Base-by-base conservation (phyloP, 305 asterid genomes). In the Fraxinus latifolia region DNA sequence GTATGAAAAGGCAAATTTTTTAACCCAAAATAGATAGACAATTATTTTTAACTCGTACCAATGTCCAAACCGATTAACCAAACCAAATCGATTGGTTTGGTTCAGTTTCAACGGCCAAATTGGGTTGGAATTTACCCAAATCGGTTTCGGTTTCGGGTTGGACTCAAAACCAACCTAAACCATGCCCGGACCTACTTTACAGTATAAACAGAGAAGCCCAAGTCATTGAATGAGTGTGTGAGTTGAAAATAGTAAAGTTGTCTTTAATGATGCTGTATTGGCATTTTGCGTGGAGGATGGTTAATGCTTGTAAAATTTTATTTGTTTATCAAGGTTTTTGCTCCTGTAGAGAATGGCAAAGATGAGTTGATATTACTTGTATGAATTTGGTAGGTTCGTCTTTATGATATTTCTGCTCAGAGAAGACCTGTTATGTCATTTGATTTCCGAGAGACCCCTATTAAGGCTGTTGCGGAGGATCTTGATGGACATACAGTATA, bases 331-430 rank as follows among this genome's bases (percentile, higher is more conserved):
- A 29, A 68, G 74, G 37, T 1, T 79, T 33, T 53, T 77, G 27
- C 14, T 82, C 50, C 60, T 77, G 21, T 76, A 36, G 72, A 55
- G 39, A 29, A 25, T 74, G 85, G 25, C 74, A 81, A 74, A 58
- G 71, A 27, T 0, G 34, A 11, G 70, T 76, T 74, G 79, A 9
- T 77, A 50, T 80, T 75, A 58, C 60, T 53, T 62, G 39, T 76
- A 53, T 84, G 37, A 76, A 76, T 58, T 82, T 81, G 81, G 74
- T 89, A 96, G 99, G 95, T 96, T 79, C 97, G 95, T 58, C 92
- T 96, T 44, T 96, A 96, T 86, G 99, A 96, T 86, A 88, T 89
- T 74, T 93, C 99, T 86, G 91, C 98, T 81, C 98, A 94, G 87
- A 91, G 97, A 90, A 90, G 98, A 84, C 99, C 98, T 36, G 91